Evolutionary conservation across 2,329 filamentous ascomycete species (phyloP), one percentile per base, ranked within the genome.

Genomic region (Colletotrichum zoysiae): DNA sequence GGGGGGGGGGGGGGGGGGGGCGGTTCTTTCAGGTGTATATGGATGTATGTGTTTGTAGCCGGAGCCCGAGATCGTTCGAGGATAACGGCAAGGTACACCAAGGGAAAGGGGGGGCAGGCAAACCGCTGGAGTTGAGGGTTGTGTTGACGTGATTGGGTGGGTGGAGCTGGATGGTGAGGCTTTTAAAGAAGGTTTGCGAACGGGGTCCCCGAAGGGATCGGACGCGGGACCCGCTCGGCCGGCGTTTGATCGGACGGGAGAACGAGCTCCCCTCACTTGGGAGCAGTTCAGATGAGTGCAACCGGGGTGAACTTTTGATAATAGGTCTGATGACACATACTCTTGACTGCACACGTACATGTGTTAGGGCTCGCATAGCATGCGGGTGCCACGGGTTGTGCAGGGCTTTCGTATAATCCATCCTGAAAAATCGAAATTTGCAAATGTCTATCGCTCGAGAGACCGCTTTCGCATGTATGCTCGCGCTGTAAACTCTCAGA

Each of bases 101-200:
- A 18, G 50, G 11, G 3, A 16, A 16, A 30, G 50, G 26, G 50
- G 26, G 50, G 30, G 16, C 5, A 60, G 23, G 7, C 14, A 14
- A 16, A 33, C 18, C 11, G 16, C 9, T n/a, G 11, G 16, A 26
- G 26, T 23, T 33, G 56, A 44, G 1, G 18, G 44, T 20, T 20
- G 56, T 12, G 16, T 16, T 5, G 58, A 38, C 7, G 35, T 38
- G 20, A 42, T 62, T 55, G 8, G 50, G 11, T 7, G 6, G 26
- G 50, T 53, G 50, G 26, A 33, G 26, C 7, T 33, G 16, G 26
- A 18, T 30, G 26, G 50, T 53, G 61, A 64, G 61, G 61, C 61
- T 64, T 64, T 64, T 56, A 44, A 9, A 11, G 30, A 23, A 35
- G 55, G 61, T 55, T 64, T 56, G 50, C 42, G 58, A 35, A 60